Base-by-base conservation (phyloP, 1,139 yeast genomes). In the Candida buenavistaensis region DNA sequence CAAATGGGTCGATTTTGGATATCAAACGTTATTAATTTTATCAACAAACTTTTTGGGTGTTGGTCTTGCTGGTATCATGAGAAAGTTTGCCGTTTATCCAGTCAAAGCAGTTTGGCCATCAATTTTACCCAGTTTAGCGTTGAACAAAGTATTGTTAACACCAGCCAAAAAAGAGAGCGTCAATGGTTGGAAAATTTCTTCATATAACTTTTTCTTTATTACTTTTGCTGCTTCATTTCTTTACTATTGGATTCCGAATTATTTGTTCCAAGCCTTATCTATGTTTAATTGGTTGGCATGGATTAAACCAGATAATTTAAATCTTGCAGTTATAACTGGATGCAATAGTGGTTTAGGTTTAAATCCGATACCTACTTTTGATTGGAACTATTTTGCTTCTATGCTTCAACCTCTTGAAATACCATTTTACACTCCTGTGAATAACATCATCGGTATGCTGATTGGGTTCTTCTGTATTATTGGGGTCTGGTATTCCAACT, bases 251-350 rank as follows among this genome's bases (percentile, higher is more conserved):
- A 27, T 80, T 13, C 86, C 86, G 10, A 61, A 64, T 37, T 77
- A 65, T 41, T 44, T 78, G 6, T 74, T 78, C 50, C 54, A 55
- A 28, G 79, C 79, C 1, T 52, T 79, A 11, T 65, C 76, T 2
- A 57, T 61, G 11, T 80, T 80, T 56, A 77, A 75, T 51, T 79
- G 85, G 84, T 68, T 75, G 53, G 71, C 80, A 3, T 80, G 86
- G 86, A 77, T 79, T 32, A 58, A 65, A 4, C 84, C 84, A 13
- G 46, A 66, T 23, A 79, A 76, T 50, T 62, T 73, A 44, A 68
- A 70, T 37, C 54, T 81, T 32, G 82, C 79, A 7, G 60, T 64
- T 7, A 60, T 81, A 26, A 75, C 81, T 2, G 88, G 87, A 3
- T 53, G 68, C 3, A 46, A 50, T 9, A 38, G 50, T 14, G 85